Evolutionary conservation across 148 eudicot species (phyloP), one percentile per base, ranked within the genome.

Genomic region (Nepenthes gracilis): DNA sequence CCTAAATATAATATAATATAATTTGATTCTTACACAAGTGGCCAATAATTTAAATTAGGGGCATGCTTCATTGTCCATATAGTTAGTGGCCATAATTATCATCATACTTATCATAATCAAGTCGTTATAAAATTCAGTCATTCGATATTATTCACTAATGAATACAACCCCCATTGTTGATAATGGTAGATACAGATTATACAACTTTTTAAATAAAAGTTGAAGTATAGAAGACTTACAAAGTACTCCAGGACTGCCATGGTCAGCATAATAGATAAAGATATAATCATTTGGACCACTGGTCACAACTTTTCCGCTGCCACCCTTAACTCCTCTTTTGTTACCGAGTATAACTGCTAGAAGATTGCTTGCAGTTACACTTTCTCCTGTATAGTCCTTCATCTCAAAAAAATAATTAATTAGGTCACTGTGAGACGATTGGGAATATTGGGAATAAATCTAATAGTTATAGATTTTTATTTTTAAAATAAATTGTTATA

Each of bases 191-290:
- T 23, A 23, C 23, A 23, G 23, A 23, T 1, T 23, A 55, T 32
- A 3, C 1, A 33, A 58, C 13, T 9, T 13, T 7, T 38, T 5
- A 3, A 35, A 8, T 52, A 36, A 9, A 36, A 36, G 54, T 35
- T 7, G 9, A 15, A 64, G 7, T 12, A 33, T 23, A 55, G 6
- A 15, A 14, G 34, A 66, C 76, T 61, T 47, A 85, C 90, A 83
- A 56, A 85, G 83, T 51, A 85, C 77, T 43, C 90, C 90, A 58
- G 90, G 86, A 47, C 86, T 83, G 14, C 90, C 90, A 69, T 85
- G 90, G 66, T 85, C 90, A 1, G 82, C 57, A 63, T 82, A 85
- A 69, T 79, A 85, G 51, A 85, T 64, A 72, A 85, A 85, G 53
- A 85, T 79, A 47, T 74, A 86, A 69, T 85, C 90, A 53, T 81